Conservation (phyloP, 1,139 yeast species). For the Taphrina flavorubra region DNA sequence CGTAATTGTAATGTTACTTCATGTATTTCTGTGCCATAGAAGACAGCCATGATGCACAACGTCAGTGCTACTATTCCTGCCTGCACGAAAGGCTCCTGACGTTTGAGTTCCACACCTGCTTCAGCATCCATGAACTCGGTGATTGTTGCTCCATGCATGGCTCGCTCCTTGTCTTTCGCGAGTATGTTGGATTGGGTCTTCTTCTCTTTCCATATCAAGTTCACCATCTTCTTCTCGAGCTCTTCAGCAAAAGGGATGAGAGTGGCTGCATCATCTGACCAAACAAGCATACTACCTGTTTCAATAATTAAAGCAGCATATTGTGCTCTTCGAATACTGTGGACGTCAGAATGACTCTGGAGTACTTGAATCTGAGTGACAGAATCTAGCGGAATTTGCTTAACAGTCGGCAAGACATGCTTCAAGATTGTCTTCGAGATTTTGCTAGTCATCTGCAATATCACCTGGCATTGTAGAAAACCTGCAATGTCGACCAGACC, state of each 20-base stretch:
- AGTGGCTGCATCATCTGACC: conserved; percentile 44
- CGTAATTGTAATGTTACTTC: conserved; percentile 35
- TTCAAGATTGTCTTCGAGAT: conserved; percentile 42
- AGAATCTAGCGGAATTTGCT: conserved; percentile 44
- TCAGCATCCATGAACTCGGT: conserved; percentile 28
- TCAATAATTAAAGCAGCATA: conserved; percentile 44
- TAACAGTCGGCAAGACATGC: conserved; percentile 40
- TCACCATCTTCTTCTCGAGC: conserved; percentile 42
- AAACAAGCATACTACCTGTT: conserved; percentile 37
- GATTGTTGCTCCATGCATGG: not conserved
- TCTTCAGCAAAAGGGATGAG: conserved; percentile 42
- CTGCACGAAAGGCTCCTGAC: conserved; percentile 38
- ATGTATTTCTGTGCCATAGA: conserved; percentile 40
- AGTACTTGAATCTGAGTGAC: conserved; percentile 45
- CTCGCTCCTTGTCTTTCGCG: conserved; percentile 23
- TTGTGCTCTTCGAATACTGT: conserved; percentile 44
- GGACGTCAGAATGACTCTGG: conserved; percentile 43
- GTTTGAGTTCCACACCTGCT: conserved; percentile 31
- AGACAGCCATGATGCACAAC: conserved; percentile 40
- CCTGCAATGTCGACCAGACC: conserved; percentile 42
- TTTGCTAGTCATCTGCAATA: conserved; percentile 43
- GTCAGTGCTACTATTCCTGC: conserved; percentile 41
- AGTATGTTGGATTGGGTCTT: conserved; percentile 20
- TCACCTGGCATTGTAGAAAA: conserved; percentile 43
- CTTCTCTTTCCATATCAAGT: conserved; percentile 39